Percentiles rank a stretch among this genome's conserved stretches.
Evolutionary conservation across 371 early-diverging fungal genomes (phyloP).

Genomic region (Lichtheimia ornata): DNA sequence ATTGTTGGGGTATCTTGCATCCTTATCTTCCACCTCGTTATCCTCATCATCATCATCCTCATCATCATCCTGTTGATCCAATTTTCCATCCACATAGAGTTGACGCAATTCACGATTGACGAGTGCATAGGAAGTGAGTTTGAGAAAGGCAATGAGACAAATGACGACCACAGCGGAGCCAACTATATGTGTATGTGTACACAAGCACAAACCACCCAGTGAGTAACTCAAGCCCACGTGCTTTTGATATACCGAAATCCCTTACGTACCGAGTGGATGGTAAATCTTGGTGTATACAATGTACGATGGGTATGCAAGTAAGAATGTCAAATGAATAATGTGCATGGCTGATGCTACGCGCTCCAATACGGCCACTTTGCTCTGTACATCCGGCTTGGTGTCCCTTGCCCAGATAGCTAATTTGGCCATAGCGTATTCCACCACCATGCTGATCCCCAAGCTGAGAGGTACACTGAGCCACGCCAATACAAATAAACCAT

Average conservation of each 20-base stretch:
- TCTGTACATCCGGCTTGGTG: constrained; percentile 35
- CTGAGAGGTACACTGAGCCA: constrained; percentile 53
- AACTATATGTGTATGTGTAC: constrained; percentile 38
- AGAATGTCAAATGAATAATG: constrained; percentile 55
- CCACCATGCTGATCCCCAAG: constrained; percentile 50
- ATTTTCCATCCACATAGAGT: constrained; percentile 33
- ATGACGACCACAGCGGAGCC: constrained; percentile 62
- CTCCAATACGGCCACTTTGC: constrained; percentile 36
- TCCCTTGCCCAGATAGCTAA: constrained; percentile 33
- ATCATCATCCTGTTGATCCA: constrained; percentile 37
- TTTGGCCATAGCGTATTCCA: constrained; percentile 56
- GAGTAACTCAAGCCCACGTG: background rate
- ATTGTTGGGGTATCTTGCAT: constrained; percentile 76
- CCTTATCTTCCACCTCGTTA: constrained; percentile 43
- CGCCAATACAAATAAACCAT: constrained; percentile 50
- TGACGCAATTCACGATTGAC: constrained; percentile 70
- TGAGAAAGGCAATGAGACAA: constrained; percentile 71
- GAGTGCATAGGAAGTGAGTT: constrained; percentile 78
- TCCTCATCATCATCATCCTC: constrained; percentile 35
- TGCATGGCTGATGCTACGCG: constrained; percentile 45
- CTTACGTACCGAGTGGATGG: constrained; percentile 63
- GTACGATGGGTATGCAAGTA: constrained; percentile 64
- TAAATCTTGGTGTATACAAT: constrained; percentile 71
- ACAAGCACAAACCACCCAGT: background rate
- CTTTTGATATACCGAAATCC: background rate